Base-by-base conservation (phyloP, 2,329 filamentous ascomycete genomes). In the Aspergillus vadensis region DNA sequence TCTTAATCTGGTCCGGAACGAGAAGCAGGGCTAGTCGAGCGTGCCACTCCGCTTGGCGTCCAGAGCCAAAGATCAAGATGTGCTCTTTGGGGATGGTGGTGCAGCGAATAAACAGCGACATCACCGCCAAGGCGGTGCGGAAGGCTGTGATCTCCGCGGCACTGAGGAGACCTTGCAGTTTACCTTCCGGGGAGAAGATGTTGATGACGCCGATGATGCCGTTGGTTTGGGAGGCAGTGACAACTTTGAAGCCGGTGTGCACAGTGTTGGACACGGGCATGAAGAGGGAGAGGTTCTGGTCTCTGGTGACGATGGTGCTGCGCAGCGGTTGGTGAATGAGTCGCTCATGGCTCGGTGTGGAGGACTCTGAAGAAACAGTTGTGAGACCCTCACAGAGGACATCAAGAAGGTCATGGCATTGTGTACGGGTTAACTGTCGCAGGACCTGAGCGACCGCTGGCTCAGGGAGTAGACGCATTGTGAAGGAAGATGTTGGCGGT, bases 101-200 rank as follows among this genome's bases (percentile, higher is more conserved):
- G 58, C 70, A 76, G 39, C 83, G 84, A 19, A 77, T 75, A 36
- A 92, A 81, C 0, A 92, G 81, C 25, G 88, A 86, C 57, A 88
- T 85, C 4, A 88, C 89, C 1, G 86, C 86, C 10, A 94, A 80
- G 0, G 91, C 89, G 0, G 91, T 95, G 62, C 91, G 87, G 75
- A 94, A 95, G 3, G 89, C 91, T 0, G 91, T 95, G 32, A 94
- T 78, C 49, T 90, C 87, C 61, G 85, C 84, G 15, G 91, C 90
- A 68, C 91, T 89, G 39, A 95, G 77, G 58, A 94, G 82, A 4
- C 88, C 91, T 5, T 85, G 75, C 0, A 90, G 83, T 10, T 80
- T 76, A 44, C 91, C 91, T 21, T 83, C 78, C 1, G 85, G 82
- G 0, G 81, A 80, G 77, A 91, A 89, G 52, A 94, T 79, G 27